phyloP scores from a whole-genome alignment of 108 stramenopile species.

The Pseudonitzschia pungens region DNA sequence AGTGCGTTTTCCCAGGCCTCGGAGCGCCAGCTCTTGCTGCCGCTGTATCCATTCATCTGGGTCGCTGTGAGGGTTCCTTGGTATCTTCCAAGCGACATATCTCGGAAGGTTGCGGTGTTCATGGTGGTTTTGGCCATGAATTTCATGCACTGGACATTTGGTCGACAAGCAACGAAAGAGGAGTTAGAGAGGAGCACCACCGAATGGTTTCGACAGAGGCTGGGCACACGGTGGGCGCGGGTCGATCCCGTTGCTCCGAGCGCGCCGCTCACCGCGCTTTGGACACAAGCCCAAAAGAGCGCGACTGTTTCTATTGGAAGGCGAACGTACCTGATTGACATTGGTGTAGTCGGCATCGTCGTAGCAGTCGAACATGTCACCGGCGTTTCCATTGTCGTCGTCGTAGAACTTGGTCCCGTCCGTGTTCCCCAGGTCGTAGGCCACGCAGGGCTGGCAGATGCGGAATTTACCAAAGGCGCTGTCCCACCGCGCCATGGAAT shows the following conservation, averaged over 20 bases:
- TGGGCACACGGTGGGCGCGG: too few relatives aligned
- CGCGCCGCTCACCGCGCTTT: too few relatives aligned
- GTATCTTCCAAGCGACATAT: slow-evolving; percentile 40
- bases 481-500: slow-evolving; percentile 36
- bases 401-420: slow-evolving; percentile 39
- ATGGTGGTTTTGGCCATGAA: slow-evolving; percentile 53
- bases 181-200: not conserved
- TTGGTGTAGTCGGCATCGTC: slow-evolving; percentile 60
- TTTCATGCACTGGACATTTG: slow-evolving; percentile 53
- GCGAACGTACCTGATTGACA: slow-evolving; percentile 56
- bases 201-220: not conserved
- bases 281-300: not conserved
- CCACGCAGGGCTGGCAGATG: slow-evolving; percentile 59
- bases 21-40: slow-evolving; percentile 1
- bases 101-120: slow-evolving; percentile 57
- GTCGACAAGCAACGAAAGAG: not conserved
- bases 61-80: slow-evolving; percentile 46
- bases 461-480: slow-evolving; percentile 47
- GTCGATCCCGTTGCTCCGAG: not conserved
- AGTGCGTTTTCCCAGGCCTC: not conserved
- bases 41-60: slow-evolving; percentile 41
- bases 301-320: too few relatives aligned
- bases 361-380: slow-evolving; percentile 42
- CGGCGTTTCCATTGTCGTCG: slow-evolving; percentile 34
- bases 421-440: slow-evolving; percentile 37